Evolutionary conservation across 2,329 filamentous ascomycete species (phyloP), one percentile per base, ranked within the genome.

Genomic region (Lachnellula cervina): DNA sequence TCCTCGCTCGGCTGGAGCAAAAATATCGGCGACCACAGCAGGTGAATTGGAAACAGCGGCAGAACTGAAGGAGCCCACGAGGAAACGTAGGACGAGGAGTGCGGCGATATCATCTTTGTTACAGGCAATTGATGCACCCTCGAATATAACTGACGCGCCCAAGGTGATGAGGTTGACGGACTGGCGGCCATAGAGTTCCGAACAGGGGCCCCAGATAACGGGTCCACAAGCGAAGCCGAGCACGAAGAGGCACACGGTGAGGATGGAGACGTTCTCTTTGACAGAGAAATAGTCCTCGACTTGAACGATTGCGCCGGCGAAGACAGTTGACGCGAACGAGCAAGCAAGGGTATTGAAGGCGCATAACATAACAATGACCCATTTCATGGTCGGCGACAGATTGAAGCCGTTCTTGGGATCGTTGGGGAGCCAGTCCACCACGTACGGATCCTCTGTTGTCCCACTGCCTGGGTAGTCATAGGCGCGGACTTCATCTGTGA

Each of bases 11-110:
- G 93, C 89, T 52, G 85, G 89, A 57, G 75, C 83, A 88, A 89
- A 94, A 16, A 94, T 71, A 73, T 95, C 90, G 11, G 89, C 87
- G 6, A 95, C 93, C 6, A 90, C 90, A 44, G 89, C 90, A 7
- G 92, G 89, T 1, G 94, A 77, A 0, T 89, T 92, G 86, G 94
- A 93, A 1, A 89, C 89, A 0, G 89, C 89, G 11, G 87, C 90
- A 68, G 23, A 5, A 35, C 46, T n/a, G 21, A 93, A 92, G 7
- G 88, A 87, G 44, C 89, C 90, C 59, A 90, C 89, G 57, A 95
- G 88, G 46, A 84, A 76, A 58, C 89, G 82, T 68, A 86, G 89
- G 23, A 89, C 84, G 5, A 94, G 76, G 6, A 95, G 78, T 0
- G 89, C 93, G 19, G 72, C 79, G 32, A 92, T 89, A 62, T 92